Evolutionary conservation across 1,139 yeast genomes (phyloP).

Genomic region (Martiniozyma asiatica): DNA sequence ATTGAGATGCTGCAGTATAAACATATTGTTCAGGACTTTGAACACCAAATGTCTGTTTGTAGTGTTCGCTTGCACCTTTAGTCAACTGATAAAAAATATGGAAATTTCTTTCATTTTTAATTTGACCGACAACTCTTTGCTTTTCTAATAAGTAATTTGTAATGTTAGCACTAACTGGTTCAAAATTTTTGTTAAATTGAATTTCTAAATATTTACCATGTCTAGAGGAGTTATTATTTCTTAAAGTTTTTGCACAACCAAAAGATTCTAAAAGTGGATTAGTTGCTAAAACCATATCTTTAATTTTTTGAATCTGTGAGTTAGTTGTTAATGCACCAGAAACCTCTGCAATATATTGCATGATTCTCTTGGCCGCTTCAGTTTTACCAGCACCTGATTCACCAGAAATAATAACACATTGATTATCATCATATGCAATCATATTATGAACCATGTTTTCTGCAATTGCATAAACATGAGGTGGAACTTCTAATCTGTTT

Average conservation of each 20-base stretch:
- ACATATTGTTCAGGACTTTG: slow-evolving; percentile 89
- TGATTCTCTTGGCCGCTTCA: slow-evolving; percentile 95
- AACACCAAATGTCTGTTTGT: slow-evolving; percentile 75
- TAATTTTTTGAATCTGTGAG: slow-evolving; percentile 63
- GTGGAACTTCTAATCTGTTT: slow-evolving; percentile 93
- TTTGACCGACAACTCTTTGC: slow-evolving; percentile 91
- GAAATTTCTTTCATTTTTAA: slow-evolving; percentile 84
- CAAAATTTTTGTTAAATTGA: slow-evolving; percentile 67
- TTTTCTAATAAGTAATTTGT: slow-evolving; percentile 91
- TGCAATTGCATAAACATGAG: slow-evolving; percentile 97
- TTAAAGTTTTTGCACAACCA: slow-evolving; percentile 95
- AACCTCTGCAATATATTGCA: slow-evolving; percentile 95
- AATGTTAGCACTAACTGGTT: slow-evolving; percentile 91
- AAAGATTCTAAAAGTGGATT: slow-evolving; percentile 93
- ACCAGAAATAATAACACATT: slow-evolving; percentile 96
- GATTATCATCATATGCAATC: slow-evolving; percentile 89
- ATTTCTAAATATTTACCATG: slow-evolving; percentile 97
- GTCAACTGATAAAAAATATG: slow-evolving; percentile 96
- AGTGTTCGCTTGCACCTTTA: slow-evolving; percentile 76
- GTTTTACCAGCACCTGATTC: slow-evolving; percentile 99
- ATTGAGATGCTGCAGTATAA: slow-evolving; percentile 79
- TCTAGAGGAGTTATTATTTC: slow-evolving; percentile 93
- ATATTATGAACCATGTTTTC: slow-evolving; percentile 93
- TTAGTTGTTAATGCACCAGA: slow-evolving; percentile 45
- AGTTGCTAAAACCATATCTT: slow-evolving; percentile 96